Percentiles rank a stretch among this genome's conserved stretches.
These are phyloP conservation scores for Paramecium sonneborni DNA, from an alignment of 73 alveolate genomes.

Conservation along the genomic window DNA sequence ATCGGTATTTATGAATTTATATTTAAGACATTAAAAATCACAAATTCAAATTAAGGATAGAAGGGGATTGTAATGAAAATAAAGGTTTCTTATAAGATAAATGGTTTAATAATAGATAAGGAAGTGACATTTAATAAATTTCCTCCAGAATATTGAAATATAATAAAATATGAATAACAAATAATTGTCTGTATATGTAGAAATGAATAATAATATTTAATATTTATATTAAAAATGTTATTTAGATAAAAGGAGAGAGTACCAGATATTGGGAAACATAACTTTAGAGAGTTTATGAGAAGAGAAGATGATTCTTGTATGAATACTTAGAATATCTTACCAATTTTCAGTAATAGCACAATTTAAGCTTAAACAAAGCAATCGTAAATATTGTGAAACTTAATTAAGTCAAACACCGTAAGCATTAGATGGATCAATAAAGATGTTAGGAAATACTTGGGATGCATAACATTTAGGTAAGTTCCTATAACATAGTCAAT, in stretches of 20 bases:
- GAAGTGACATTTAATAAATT: not conserved
- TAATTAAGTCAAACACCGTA: not conserved
- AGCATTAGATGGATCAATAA: slow-evolving; percentile 15
- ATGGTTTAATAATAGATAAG: not conserved
- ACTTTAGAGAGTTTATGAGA: slow-evolving; percentile 45
- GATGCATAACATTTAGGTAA: slow-evolving; percentile 26
- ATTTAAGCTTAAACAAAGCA: not conserved
- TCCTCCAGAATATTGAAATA: not conserved
- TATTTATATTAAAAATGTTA: not conserved
- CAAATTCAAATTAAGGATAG: slow-evolving; percentile 57
- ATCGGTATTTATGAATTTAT: not conserved
- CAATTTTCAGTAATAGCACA: not conserved
- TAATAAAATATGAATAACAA: not conserved
- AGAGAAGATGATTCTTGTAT: slow-evolving; percentile 28
- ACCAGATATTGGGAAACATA: slow-evolving; percentile 9
- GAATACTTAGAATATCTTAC: not conserved
- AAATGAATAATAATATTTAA: not conserved
- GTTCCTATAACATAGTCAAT: not conserved
- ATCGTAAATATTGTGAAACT: not conserved
- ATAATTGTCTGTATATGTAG: not conserved
- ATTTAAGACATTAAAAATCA: slow-evolving; percentile 36
- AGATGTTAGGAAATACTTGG: slow-evolving; percentile 34
- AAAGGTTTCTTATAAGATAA: slow-evolving; percentile 42
- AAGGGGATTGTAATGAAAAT: slow-evolving; percentile 64
- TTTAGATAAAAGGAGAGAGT: slow-evolving; percentile 49